A percentile compares a stretch with the other conserved stretches of the same genome.
phyloP scores from a whole-genome alignment of 2,329 filamentous ascomycete species.

The Epichloe typhina region DNA sequence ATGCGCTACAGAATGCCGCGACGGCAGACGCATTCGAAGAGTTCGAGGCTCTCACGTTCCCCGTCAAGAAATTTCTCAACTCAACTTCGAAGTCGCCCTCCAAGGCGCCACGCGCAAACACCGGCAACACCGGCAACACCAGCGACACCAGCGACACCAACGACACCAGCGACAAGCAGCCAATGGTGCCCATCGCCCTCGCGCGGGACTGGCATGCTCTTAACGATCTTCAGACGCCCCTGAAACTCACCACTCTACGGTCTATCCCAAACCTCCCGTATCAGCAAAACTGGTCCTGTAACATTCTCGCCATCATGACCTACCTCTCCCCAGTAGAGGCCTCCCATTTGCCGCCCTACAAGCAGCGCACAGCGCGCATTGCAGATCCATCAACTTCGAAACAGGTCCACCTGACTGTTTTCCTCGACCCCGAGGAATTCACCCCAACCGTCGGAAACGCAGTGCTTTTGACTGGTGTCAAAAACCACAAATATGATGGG shows the following conservation, averaged over 20 bases:
- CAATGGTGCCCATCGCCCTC: constrained; percentile 20
- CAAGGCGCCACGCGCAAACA: neutral
- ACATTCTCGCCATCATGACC: constrained; percentile 37
- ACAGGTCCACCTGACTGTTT: constrained; percentile 39
- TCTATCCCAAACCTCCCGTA: constrained; percentile 39
- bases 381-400: constrained; percentile 38
- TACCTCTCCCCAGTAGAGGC: constrained; percentile 35
- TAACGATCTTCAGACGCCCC: constrained; percentile 26
- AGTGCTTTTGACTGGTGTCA: constrained; percentile 39
- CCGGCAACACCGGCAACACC: neutral
- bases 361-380: constrained; percentile 39
- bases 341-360: constrained; percentile 33
- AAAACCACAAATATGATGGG: constrained; percentile 44
- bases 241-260: constrained; percentile 38
- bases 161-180: neutral
- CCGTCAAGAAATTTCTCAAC: constrained; percentile 4
- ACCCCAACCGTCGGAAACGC: constrained; percentile 32
- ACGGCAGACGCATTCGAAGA: constrained; percentile 23
- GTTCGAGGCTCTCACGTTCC: constrained; percentile 24
- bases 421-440: constrained; percentile 38
- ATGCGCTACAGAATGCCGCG: constrained; percentile 11
- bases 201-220: constrained; percentile 29
- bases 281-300: constrained; percentile 45
- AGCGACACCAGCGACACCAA: neutral
- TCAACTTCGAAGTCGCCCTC: neutral